Evolutionary conservation across 345 rosid genomes (phyloP).

Genomic region (Reutealis trisperma): DNA sequence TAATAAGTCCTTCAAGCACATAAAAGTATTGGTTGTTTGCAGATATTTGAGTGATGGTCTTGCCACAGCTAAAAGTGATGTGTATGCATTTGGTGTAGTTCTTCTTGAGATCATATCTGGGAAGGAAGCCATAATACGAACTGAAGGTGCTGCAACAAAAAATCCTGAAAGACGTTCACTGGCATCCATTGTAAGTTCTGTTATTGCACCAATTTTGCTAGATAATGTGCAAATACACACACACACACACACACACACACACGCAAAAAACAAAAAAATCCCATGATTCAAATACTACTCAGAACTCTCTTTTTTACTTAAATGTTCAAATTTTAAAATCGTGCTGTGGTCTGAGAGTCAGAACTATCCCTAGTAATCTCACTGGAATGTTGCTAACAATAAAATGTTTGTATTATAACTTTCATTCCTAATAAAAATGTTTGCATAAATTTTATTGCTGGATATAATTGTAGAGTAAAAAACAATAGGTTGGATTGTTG

Average conservation of each 20-base stretch:
- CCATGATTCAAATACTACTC: background rate
- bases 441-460: background rate
- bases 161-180: conserved; percentile 83
- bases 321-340: background rate
- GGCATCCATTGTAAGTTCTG: conserved; percentile 71
- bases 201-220: conserved; percentile 8
- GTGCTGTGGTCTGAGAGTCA: too few species aligned
- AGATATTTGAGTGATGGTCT: conserved; percentile 89
- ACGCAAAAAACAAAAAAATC: background rate
- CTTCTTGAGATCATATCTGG: conserved; percentile 90
- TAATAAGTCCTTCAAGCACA: conserved; percentile 11
- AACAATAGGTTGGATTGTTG: background rate
- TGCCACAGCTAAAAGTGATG: conserved; percentile 88
- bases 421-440: background rate
- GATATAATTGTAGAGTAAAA: background rate
- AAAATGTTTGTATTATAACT: background rate
- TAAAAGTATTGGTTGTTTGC: conserved; percentile 14
- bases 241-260: too few species aligned
- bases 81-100: conserved; percentile 94
- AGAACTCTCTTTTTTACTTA: background rate
- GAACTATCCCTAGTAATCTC: background rate
- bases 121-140: conserved; percentile 74
- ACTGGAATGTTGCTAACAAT: background rate
- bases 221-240: background rate
- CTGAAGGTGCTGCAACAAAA: conserved; percentile 58